Evolutionary conservation across 352 stramenopile genomes (phyloP), one percentile per base, ranked within the genome.

Genomic region (Detonula confervacea): DNA sequence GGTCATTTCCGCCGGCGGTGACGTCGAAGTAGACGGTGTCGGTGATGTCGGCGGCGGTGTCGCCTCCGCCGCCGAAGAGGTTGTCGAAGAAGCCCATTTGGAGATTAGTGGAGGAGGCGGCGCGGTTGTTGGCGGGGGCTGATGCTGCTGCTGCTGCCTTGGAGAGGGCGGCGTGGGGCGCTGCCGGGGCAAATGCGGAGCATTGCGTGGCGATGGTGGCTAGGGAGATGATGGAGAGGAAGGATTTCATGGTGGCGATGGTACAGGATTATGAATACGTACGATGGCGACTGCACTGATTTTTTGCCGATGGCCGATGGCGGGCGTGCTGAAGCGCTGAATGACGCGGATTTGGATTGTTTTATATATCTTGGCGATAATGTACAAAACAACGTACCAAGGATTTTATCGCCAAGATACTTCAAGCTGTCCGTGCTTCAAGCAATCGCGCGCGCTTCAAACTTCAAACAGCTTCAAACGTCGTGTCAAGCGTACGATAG

Each of bases 21-120:
- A 99, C 97, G 84, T 99, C 97, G 77, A 99, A 98, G 85, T 98
- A 99, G 57, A 99, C 97, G 69, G 33, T 69, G 30, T 80, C 56
- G 42, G 62, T 74, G 30, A 78, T 80, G 56, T 82, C 64, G 11
- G 81, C 73, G 0, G 27, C 27, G 37, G 57, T n/a, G n/a, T n/a
- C 55, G 20, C 57, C 8, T 52, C 59, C 55, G 14, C 56, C 46
- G 51, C 55, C 61, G 64, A 81, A 81, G 6, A 81, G 51, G 37
- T 81, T 72, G 51, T 49, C 42, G 39, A 81, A 66, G 59, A 81
- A 68, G 57, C 66, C 68, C 65, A 76, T 74, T 35, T 64, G 37
- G 24, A 80, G 22, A 24, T 44, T 30, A 5, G 44, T 69, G 55
- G 24, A 46, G 22, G 55, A n/a, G 14, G 20, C 46, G 24, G 35